phyloP scores from a whole-genome alignment of 2,329 filamentous ascomycete genomes.

The Aspergillaceae sp. region DNA sequence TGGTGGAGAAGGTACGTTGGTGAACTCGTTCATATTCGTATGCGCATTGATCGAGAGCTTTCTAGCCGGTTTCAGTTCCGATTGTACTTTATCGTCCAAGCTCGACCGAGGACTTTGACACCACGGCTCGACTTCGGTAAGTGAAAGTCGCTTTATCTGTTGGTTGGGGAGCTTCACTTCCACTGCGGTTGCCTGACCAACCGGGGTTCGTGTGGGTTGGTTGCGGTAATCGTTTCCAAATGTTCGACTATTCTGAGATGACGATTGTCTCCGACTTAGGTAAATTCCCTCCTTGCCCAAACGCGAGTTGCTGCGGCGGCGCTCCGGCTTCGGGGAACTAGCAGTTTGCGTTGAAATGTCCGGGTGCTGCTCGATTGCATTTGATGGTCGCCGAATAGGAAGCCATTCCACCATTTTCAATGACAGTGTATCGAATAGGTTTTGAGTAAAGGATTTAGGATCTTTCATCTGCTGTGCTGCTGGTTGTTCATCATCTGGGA shows the following conservation, averaged over 20 bases:
- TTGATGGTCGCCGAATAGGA: conserved; percentile 29
- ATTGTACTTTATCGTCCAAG: conserved; percentile 24
- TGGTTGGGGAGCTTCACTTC: conserved; percentile 32
- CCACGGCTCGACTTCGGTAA: conserved; percentile 30
- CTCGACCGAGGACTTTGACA: conserved; percentile 24
- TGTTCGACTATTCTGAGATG: conserved; percentile 1
- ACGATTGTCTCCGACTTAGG: conserved; percentile 4
- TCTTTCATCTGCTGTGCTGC: conserved; percentile 40
- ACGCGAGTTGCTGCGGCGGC: conserved; percentile 3
- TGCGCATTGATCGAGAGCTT: conserved; percentile 27
- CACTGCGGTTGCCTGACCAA: conserved; percentile 22
- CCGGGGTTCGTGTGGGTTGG: conserved; percentile 19
- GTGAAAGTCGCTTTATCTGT: conserved; percentile 32
- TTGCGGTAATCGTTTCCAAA: conserved; percentile 16
- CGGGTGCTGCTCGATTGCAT: conserved; percentile 10
- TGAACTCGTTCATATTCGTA: conserved; percentile 17
- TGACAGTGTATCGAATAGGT: conserved; percentile 43
- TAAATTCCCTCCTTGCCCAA: conserved; percentile 5
- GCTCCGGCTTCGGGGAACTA: conserved; percentile 9
- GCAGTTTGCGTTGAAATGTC: conserved; percentile 2
- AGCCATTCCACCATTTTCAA: conserved; percentile 41
- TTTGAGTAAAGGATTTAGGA: conserved; percentile 54
- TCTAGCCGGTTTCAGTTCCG: conserved; percentile 21
- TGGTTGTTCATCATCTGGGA: conserved; percentile 13
- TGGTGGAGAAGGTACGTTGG: conserved; percentile 30